phyloP scores from a whole-genome alignment of 225 moss, liverwort and hornwort species.

The Pseudoscleropodium purum region DNA sequence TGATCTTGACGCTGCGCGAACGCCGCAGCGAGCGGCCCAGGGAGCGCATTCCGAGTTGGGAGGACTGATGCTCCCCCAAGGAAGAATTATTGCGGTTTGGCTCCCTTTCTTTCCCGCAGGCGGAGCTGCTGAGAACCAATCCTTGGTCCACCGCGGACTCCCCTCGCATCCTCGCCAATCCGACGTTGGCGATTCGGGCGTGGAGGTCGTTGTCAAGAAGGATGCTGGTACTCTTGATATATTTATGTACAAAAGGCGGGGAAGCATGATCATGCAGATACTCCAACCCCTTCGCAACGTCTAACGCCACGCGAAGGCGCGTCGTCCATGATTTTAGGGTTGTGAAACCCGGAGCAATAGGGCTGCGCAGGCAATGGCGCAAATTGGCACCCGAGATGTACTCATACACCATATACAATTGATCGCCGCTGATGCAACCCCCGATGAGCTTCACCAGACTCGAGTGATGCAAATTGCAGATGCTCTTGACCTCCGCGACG shows the following conservation, averaged over 20 bases:
- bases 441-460: constrained; percentile 64
- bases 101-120: background rate
- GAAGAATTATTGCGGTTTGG: background rate
- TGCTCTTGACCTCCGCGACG: constrained; percentile 53
- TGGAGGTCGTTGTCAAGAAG: constrained; percentile 65
- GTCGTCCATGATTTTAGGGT: constrained; percentile 53
- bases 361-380: constrained; percentile 65
- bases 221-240: constrained; percentile 71
- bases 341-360: constrained; percentile 40
- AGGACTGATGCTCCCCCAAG: background rate
- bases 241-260: constrained; percentile 69
- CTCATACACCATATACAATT: constrained; percentile 68
- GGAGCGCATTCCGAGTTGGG: background rate
- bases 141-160: constrained; percentile 18
- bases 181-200: constrained; percentile 64
- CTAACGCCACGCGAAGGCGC: constrained; percentile 65
- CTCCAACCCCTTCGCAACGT: constrained; percentile 80
- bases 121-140: background rate
- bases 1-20: constrained; percentile 71
- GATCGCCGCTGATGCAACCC: constrained; percentile 63
- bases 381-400: constrained; percentile 47
- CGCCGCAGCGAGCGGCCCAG: constrained; percentile 20
- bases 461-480: constrained; percentile 73
- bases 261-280: constrained; percentile 68
- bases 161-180: constrained; percentile 64